Conservation (phyloP, 116 monocot genomes). For the Phalaenopsis hybrid region DNA sequence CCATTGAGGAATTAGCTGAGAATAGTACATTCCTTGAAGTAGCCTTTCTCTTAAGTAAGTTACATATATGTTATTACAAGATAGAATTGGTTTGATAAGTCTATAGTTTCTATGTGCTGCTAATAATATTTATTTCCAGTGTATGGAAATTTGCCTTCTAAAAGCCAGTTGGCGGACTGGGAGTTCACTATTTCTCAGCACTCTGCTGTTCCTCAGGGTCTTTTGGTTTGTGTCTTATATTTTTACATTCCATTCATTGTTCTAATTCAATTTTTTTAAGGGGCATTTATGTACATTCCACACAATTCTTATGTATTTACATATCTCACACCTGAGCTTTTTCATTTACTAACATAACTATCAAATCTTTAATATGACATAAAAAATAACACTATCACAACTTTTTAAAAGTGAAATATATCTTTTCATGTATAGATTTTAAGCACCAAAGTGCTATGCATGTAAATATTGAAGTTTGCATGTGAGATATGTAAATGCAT, state of each 20-base stretch:
- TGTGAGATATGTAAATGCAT: too few species aligned
- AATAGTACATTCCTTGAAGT: conserved; percentile 87
- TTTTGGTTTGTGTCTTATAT: conserved; percentile 57
- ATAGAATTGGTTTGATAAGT: neutral
- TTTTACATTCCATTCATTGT: neutral
- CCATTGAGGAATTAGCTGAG: conserved; percentile 95
- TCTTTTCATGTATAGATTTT: too few species aligned
- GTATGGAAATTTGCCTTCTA: conserved; percentile 91
- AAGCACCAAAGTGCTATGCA: too few species aligned
- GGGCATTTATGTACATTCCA: too few species aligned
- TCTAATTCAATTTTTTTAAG: neutral
- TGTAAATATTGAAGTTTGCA: too few species aligned
- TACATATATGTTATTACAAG: neutral
- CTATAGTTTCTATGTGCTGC: neutral
- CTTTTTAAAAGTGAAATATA: too few species aligned
- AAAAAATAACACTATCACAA: too few species aligned
- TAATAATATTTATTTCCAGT: conserved; percentile 33
- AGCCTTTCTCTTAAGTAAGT: conserved; percentile 85
- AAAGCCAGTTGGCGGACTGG: conserved; percentile 78
- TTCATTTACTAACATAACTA: too few species aligned
- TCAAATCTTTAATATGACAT: too few species aligned
- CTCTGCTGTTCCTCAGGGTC: conserved; percentile 93
- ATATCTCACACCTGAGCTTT: too few species aligned
- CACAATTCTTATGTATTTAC: too few species aligned
- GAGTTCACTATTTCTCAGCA: conserved; percentile 93